Evolutionary conservation across 495 filamentous ascomycete species (phyloP), one percentile per base, ranked within the genome.

Genomic region (Hyaloscypha bicolor): DNA sequence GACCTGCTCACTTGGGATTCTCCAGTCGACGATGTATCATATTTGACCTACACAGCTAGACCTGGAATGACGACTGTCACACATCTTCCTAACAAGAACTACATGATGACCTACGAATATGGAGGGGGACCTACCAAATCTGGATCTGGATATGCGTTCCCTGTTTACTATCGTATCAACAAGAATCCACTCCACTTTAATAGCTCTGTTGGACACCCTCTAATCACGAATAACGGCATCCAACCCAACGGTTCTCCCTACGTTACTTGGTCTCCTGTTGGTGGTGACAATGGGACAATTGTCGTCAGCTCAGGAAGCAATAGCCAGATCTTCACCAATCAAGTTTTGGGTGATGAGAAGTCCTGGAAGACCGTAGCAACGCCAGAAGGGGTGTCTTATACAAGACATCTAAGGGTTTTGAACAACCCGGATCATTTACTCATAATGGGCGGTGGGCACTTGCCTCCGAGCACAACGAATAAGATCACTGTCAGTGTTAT

Each of bases 31-130:
- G 89, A 91, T 73, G 86, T 90, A 8, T 77, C 79, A 9, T 86
- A 87, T 66, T 70, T 80, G 14, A 80, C 75, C 11, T 90, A 91
- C 71, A 82, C 80, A n/a, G 83, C 82, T 57, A 83, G 89, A 8
- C 89, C 89, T 0, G 89, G 89, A 53, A 92, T 92, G 89, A 82
- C 88, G 9, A 81, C 82, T 9, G 55, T 77, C 33, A 77, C 84
- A 35, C 62, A 85, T 68, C 82, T 90, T 16, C 86, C 87, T 2
- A 85, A 87, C 70, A 81, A 81, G 56, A 78, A 86, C 68, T 90
- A 81, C 70, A 87, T 91, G 68, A 83, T 85, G 74, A 81, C 81
- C 32, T 89, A 89, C 72, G 88, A 91, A 75, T 87, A 84, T 67
- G 85, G 86, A 52, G 87, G 86, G 11, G 69, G 57, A 42, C 79